Evolutionary conservation across 2,329 filamentous ascomycete species (phyloP), one percentile per base, ranked within the genome.

Genomic region (Trichophyton verrucosum): DNA sequence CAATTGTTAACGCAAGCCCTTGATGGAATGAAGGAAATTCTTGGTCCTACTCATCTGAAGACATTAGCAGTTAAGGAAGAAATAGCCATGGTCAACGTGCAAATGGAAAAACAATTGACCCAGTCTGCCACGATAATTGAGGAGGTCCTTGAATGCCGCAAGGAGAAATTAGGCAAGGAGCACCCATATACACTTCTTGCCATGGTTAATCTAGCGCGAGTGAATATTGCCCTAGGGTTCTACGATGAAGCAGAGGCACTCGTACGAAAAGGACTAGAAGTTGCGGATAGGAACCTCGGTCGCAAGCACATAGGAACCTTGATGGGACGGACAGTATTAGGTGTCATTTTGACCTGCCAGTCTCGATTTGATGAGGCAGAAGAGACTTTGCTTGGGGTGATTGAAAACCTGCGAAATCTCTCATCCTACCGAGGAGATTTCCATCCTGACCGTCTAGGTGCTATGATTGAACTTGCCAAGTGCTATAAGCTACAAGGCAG

Each of bases 161-260:
- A 65, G 53, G 42, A 57, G 4, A 62, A 64, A 30, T 63, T 74
- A 7, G 70, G 71, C 2, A 66, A 70, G 38, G 71, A 74, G 58
- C 70, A 74, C 65, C 68, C 71, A n/a, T 72, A 69, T 51, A 71
- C 70, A 4, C 61, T 73, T 33, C 70, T 67, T 62, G 62, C 65
- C 20, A 36, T 59, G 44, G 65, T 61, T 56, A 64, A 66, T 60
- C 59, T 69, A 40, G 65, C 65, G 6, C 62, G 61, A 11, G 61
- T 62, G 15, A 66, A 69, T 38, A 38, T 27, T 36, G 61, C 20
- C 20, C 20, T 20, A 20, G 20, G 20, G 20, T 20, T 20, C 20
- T 20, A 20, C 64, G 11, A 22, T 64, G 5, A 68, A 24, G 60
- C 60, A 6, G 55, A 58, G 20, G 9, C 30, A 1, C 22, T 61